These are phyloP conservation scores for Arthrobotrys conoides DNA, from an alignment of 2,329 filamentous ascomycete genomes.

Conservation along the genomic window DNA sequence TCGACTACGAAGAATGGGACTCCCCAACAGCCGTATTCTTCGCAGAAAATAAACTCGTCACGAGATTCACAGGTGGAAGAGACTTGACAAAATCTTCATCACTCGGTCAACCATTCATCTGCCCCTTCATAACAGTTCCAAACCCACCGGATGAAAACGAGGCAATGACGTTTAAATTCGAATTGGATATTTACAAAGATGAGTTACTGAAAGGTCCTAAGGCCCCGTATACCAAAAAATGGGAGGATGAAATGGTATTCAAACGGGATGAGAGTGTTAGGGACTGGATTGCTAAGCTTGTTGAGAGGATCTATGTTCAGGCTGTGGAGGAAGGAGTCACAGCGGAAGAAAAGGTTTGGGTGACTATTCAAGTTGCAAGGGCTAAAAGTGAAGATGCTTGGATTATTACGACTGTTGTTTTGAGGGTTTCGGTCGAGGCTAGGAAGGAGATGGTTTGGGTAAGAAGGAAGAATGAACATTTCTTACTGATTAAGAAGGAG, in stretches of 20 bases:
- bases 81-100: not conserved
- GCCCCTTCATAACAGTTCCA: not conserved
- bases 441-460: constrained; percentile 26
- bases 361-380: constrained; percentile 3
- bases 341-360: not conserved
- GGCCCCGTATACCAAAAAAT: not conserved
- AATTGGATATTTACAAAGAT: constrained; percentile 7
- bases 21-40: not conserved
- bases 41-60: not conserved
- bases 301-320: not conserved
- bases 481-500: constrained; percentile 16
- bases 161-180: constrained; percentile 8
- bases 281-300: not conserved
- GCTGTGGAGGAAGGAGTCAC: not conserved
- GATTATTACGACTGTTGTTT: constrained; percentile 1
- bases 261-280: not conserved
- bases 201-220: not conserved
- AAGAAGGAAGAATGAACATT: constrained; percentile 2
- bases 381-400: not conserved
- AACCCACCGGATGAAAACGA: not conserved
- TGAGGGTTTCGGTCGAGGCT: constrained; percentile 15
- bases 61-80: not conserved
- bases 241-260: constrained; percentile 7
- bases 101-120: constrained; percentile 1
- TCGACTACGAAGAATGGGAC: not conserved